Conservation (phyloP, 78 protist species). For the Polysphondylium violaceum region DNA sequence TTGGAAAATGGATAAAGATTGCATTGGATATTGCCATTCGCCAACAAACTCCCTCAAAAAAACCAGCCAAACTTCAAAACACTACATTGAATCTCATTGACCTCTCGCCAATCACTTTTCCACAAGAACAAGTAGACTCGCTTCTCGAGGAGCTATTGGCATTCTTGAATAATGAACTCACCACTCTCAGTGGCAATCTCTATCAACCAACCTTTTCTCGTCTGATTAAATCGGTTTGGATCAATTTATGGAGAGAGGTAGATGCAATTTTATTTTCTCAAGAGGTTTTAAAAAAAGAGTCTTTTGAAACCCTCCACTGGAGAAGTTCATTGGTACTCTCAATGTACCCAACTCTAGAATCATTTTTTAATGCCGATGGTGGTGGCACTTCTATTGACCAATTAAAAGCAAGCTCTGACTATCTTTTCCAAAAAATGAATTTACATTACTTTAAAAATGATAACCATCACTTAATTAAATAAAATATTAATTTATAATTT, state of each 20-base stretch:
- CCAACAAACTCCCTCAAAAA: not conserved
- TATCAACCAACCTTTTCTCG: conserved; percentile 35
- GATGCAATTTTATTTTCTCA: conserved; percentile 40
- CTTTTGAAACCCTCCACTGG: not conserved
- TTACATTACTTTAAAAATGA: no score
- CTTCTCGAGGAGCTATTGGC: not conserved
- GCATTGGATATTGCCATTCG: not conserved
- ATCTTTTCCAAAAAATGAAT: no score
- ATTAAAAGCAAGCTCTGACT: conserved; percentile 10
- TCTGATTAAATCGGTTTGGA: conserved; percentile 60
- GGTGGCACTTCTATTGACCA: conserved; percentile 31
- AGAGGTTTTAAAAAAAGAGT: not conserved
- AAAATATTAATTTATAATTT: no score
- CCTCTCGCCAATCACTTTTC: no score
- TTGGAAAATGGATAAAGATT: conserved; percentile 15
- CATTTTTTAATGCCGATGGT: conserved; percentile 51
- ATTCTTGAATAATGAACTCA: conserved; percentile 32
- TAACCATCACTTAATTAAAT: no score
- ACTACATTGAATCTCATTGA: not conserved
- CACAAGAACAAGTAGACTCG: not conserved
- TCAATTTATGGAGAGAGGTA: conserved; percentile 13
- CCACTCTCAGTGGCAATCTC: conserved; percentile 40
- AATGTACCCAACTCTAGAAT: conserved; percentile 7
- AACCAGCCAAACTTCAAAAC: not conserved
- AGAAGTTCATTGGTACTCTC: not conserved